Percentiles rank a stretch among this genome's conserved stretches.
phyloP scores from a whole-genome alignment of 352 stramenopile species.

The Phytopythium chamaehyphon region DNA sequence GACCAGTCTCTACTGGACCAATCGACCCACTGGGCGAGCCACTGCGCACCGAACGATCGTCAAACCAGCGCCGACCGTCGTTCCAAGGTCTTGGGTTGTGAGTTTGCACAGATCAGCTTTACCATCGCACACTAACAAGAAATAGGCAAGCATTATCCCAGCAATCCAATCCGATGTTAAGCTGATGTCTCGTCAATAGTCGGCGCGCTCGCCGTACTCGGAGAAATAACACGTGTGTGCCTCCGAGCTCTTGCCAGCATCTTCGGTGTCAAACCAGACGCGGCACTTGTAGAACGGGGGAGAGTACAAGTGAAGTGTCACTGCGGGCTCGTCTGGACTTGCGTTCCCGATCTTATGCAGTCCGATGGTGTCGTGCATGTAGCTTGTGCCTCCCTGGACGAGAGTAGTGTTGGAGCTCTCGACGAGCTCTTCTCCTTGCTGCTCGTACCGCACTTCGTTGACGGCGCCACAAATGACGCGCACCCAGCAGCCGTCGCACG shows the following conservation, averaged over 20 bases:
- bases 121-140: background rate
- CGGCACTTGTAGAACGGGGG: constrained; percentile 78
- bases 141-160: too few relatives aligned
- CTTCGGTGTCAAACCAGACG: constrained; percentile 64
- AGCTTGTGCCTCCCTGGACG: constrained; percentile 25
- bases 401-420: constrained; percentile 29
- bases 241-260: constrained; percentile 52
- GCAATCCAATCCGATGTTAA: too few relatives aligned
- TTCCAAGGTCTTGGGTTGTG: constrained; percentile 54
- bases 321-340: constrained; percentile 30
- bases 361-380: constrained; percentile 72
- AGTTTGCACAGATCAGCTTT: background rate
- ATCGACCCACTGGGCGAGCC: constrained; percentile 63
- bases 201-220: constrained; percentile 55
- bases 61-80: constrained; percentile 58
- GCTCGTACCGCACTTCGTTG: constrained; percentile 66
- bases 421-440: constrained; percentile 14
- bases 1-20: constrained; percentile 28
- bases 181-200: background rate
- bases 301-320: constrained; percentile 84
- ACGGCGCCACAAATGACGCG: constrained; percentile 63
- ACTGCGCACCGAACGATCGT: constrained; percentile 17
- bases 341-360: constrained; percentile 83
- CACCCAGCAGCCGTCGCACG: constrained; percentile 84
- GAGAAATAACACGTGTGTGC: constrained; percentile 74